A percentile compares a stretch with the other conserved stretches of the same genome.
These are phyloP conservation scores for Clathrus columnatus DNA, from an alignment of 768 basidiomycete genomes.

Conservation along the genomic window DNA sequence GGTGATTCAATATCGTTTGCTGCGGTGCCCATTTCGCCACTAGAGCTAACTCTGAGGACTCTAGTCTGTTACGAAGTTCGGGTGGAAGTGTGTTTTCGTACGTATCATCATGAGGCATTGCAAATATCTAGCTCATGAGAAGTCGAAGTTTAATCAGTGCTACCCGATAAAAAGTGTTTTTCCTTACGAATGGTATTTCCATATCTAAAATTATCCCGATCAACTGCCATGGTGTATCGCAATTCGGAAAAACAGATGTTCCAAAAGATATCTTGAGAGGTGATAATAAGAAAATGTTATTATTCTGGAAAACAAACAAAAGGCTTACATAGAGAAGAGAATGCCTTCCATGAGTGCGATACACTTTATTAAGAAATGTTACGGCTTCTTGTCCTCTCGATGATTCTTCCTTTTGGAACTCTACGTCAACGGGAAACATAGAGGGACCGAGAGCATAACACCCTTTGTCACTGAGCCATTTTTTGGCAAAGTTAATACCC, in stretches of 20 bases:
- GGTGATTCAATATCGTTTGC: constrained; percentile 18
- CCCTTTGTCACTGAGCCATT: neutral
- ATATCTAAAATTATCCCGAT: neutral
- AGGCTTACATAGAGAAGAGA: neutral
- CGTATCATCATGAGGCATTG: neutral
- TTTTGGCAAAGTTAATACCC: neutral
- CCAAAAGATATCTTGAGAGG: neutral
- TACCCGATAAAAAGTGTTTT: neutral
- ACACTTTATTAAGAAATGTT: neutral
- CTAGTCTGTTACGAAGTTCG: neutral
- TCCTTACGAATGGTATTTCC: neutral
- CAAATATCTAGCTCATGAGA: neutral
- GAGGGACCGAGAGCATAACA: neutral
- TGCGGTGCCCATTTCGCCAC: constrained; percentile 19
- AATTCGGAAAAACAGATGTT: neutral
- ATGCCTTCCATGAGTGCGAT: neutral
- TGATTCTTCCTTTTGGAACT: neutral
- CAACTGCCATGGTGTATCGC: neutral
- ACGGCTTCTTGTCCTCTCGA: neutral
- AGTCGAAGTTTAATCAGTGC: neutral
- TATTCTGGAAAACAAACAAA: neutral
- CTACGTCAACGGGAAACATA: neutral
- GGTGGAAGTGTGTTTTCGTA: neutral
- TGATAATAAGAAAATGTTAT: too few species aligned
- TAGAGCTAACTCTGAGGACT: constrained; percentile 13